Evolutionary conservation across 768 basidiomycete genomes (phyloP), one percentile per base, ranked within the genome.

Genomic region (Dictyophora rubrovolvata): DNA sequence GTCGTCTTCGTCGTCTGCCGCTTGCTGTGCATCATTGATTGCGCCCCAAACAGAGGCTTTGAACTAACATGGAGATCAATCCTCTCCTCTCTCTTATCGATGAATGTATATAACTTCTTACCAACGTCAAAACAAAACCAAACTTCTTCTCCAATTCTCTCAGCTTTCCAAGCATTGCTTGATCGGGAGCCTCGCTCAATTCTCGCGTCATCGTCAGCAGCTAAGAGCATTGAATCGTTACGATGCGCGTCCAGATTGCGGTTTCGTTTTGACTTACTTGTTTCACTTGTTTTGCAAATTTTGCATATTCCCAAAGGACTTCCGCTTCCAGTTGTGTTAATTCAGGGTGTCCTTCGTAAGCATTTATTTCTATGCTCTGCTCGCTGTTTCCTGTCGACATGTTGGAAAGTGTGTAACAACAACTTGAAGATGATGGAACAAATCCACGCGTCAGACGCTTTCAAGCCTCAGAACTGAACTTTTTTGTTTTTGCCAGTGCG

Each of bases 31-130:
- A 65, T 90, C 86, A 68, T 87, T 89, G 69, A 96, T 86, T 56
- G 94, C 87, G 14, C 87, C 90, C 92, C 93, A 95, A 0, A 95
- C 92, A 11, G 94, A 95, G 0, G 88, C 93, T 73, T 96, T 94
- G 81, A 93, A 97, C 91, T 93, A 64, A 28, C 16, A 60, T 33
- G 54, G 22, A 35, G 22, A 28, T 48, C 36, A 17, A 56, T 33
- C 35, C 21, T 28, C 54, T 18, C 16, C 48, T 14, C 9, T 46
- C 42, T 20, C 5, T 17, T 50, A 33, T 11, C 50, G 21, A 48
- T 28, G 46, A 1, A 34, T n/a, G n/a, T n/a, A 63, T 28, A 23
- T 49, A 34, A 47, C 33, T 16, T 73, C 82, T 63, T 67, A 93
- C 93, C 71, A 99, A 73, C 0, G 94, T 98, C 69, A 97, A 72